Percentiles rank a stretch among this genome's conserved stretches.
These are phyloP conservation scores for Mycena olivaceomarginata DNA, from an alignment of 768 basidiomycete species.

Conservation along the genomic window DNA sequence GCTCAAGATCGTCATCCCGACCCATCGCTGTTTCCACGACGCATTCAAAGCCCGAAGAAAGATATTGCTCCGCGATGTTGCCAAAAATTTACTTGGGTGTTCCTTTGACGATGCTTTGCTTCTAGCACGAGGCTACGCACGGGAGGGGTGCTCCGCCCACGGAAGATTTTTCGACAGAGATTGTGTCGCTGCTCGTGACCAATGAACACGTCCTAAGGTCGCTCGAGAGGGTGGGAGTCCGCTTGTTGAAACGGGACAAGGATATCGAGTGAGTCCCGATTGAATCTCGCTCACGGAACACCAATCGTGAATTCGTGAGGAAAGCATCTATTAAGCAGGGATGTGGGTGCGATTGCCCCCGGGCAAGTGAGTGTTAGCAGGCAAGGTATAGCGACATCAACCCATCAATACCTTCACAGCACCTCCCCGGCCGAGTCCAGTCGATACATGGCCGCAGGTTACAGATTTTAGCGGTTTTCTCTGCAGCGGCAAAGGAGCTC, in stretches of 20 bases:
- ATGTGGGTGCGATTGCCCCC: not conserved
- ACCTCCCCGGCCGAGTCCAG: slow-evolving; percentile 8
- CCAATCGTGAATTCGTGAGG: not conserved
- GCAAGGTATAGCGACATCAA: too few species aligned
- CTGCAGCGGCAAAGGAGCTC: not conserved
- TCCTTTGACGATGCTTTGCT: slow-evolving; percentile 10
- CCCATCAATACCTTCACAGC: not conserved
- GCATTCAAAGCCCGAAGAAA: not conserved
- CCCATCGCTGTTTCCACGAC: slow-evolving; percentile 19
- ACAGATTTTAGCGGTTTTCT: slow-evolving; percentile 21
- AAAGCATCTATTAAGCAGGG: not conserved
- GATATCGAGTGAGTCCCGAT: slow-evolving; percentile 17
- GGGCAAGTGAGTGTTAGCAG: not conserved
- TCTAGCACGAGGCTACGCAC: slow-evolving; percentile 14
- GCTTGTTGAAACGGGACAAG: slow-evolving; percentile 13
- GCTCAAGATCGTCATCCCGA: slow-evolving; percentile 16
- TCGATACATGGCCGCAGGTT: slow-evolving; percentile 3
- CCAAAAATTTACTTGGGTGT: slow-evolving; percentile 10
- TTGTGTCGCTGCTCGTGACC: not conserved
- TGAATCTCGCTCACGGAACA: not conserved
- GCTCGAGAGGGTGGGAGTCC: not conserved
- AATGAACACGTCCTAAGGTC: slow-evolving; percentile 15
- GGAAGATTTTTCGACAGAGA: slow-evolving; percentile 17
- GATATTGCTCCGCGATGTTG: not conserved
- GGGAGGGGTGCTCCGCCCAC: not conserved